phyloP scores from a whole-genome alignment of 495 filamentous ascomycete species.

The Penicillium mononematosum region DNA sequence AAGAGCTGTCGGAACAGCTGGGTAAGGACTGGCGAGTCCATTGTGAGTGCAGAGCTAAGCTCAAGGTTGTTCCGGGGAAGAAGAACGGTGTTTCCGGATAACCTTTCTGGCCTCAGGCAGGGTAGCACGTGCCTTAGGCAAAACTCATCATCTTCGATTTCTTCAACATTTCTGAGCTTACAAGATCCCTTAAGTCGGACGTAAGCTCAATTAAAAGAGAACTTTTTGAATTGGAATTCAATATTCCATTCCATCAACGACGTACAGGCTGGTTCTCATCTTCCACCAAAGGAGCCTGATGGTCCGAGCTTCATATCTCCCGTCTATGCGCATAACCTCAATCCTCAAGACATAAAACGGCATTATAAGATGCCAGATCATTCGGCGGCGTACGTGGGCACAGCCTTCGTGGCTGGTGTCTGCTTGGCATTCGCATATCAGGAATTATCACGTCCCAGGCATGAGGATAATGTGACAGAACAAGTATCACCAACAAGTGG shows the following conservation, averaged over 20 bases:
- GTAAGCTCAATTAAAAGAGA: neutral
- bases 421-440: slow-evolving; percentile 71
- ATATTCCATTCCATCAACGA: neutral
- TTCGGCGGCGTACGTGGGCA: slow-evolving; percentile 50
- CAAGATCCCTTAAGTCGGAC: too few species aligned
- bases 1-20: slow-evolving; percentile 84
- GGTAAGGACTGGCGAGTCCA: slow-evolving; percentile 80
- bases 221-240: neutral
- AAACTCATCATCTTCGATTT: neutral
- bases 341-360: slow-evolving; percentile 7
- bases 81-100: slow-evolving; percentile 3
- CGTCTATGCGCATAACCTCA: slow-evolving; percentile 8
- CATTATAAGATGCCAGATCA: slow-evolving; percentile 28
- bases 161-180: neutral
- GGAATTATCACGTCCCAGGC: slow-evolving; percentile 63
- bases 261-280: neutral
- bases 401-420: slow-evolving; percentile 73
- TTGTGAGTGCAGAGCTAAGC: slow-evolving; percentile 35
- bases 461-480: slow-evolving; percentile 27
- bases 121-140: slow-evolving; percentile 22
- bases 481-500: slow-evolving; percentile 13
- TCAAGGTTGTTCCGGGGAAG: slow-evolving; percentile 8
- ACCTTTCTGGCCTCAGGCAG: slow-evolving; percentile 9
- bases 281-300: neutral
- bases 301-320: slow-evolving; percentile 9